Evolutionary conservation across 306 rosid genomes (phyloP), one percentile per base, ranked within the genome.

Genomic region (Cicer yamashitae): DNA sequence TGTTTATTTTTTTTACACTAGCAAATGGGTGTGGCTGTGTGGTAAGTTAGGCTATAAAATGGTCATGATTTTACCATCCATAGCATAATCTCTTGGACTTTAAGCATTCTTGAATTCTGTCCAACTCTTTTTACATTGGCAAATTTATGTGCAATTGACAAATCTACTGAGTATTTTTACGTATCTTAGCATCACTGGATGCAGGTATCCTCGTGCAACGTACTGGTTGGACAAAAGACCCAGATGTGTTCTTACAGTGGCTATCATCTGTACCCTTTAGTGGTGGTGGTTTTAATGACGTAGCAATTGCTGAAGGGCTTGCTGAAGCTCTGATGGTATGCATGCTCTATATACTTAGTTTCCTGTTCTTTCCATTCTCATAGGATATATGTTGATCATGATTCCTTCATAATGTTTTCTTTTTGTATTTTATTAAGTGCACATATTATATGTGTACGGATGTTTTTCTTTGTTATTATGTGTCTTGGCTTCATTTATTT

Each of bases 231-330:
- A 94, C 96, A 46, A 88, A 86, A 85, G 97, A 92, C 78, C 80
- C 89, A 3, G 96, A 94, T 76, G 83, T 52, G 76, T 94, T 92
- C 86, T 80, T 82, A 30, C 78, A 39, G 22, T 90, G 99, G 99
- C 88, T 94, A 71, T 86, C 91, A 66, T 80, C 91, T 37, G 66
- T 94, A 76, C 91, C 97, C 70, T 89, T 94, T 80, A 75, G 83
- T 73, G 96, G 99, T 9, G 99, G 97, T 69, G 99, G 99, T 69
- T 92, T 94, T 82, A 75, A 81, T 86, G 97, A 94, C 52, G 96
- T 87, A 67, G 99, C 99, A 72, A 88, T 92, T 75, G 97, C 96
- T n/a, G 99, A 94, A 88, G 99, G 99, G 82, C 96, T 94, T 64
- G 83, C 97, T 77, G 99, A 92, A 87, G 97, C 97, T 79, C 73